Conservation (phyloP, 2,329 filamentous ascomycete species). For the Penicillium sp. region DNA sequence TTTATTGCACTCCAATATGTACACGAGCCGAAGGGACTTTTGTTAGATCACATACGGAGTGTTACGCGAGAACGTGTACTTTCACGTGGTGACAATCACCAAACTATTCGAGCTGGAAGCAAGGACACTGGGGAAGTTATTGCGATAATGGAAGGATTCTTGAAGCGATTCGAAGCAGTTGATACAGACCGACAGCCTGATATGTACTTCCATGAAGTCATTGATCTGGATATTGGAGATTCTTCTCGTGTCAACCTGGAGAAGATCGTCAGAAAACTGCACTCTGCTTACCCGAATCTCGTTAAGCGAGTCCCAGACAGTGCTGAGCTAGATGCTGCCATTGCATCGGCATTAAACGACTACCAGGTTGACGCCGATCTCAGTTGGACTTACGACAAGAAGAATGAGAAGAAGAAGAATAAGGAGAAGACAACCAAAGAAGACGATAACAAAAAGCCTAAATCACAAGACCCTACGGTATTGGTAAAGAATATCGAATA, state of each 20-base stretch:
- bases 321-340: conserved; percentile 74
- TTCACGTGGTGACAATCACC: conserved; percentile 88
- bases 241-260: conserved; percentile 86
- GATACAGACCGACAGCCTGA: conserved; percentile 68
- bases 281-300: conserved; percentile 73
- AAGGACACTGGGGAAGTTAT: conserved; percentile 70
- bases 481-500: conserved; percentile 60
- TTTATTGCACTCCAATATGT: conserved; percentile 87
- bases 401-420: conserved; percentile 43
- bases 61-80: conserved; percentile 77
- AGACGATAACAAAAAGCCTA: conserved; percentile 14
- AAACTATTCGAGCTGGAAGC: conserved; percentile 86
- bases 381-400: conserved; percentile 52
- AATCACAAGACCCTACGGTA: conserved; percentile 28
- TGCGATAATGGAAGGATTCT: conserved; percentile 91
- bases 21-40: conserved; percentile 59
- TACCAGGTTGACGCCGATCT: conserved; percentile 78
- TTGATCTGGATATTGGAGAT: conserved; percentile 73
- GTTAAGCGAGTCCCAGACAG: conserved; percentile 62
- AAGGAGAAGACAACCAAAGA: conserved; percentile 23
- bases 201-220: conserved; percentile 74
- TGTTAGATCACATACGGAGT: conserved; percentile 68
- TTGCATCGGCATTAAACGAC: conserved; percentile 67
- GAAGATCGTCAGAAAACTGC: conserved; percentile 66
- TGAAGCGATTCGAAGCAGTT: conserved; percentile 77